Evolutionary conservation across 2,329 filamentous ascomycete genomes (phyloP).

Genomic region (Clarireedia hainanense): DNA sequence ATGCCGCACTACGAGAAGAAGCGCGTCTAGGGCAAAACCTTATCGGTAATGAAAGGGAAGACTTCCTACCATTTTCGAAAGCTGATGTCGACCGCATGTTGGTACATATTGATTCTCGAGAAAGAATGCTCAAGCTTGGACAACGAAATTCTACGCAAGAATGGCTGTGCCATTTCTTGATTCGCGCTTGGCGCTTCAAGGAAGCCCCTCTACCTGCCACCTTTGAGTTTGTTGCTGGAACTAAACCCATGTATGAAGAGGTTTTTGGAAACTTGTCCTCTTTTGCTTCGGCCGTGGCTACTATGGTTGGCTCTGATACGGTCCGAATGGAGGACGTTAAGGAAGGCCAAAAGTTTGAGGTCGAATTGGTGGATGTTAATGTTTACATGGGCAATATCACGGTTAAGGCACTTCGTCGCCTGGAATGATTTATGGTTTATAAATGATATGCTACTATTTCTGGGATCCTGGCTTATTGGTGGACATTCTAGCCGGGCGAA

Average conservation of each 20-base stretch:
- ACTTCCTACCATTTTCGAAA: slow-evolving; percentile 27
- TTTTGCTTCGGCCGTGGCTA: neutral
- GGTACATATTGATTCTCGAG: slow-evolving; percentile 22
- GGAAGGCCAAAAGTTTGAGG: slow-evolving; percentile 45
- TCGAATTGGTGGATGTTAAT: slow-evolving; percentile 45
- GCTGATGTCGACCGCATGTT: slow-evolving; percentile 22
- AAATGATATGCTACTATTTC: too few species aligned
- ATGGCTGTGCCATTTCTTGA: slow-evolving; percentile 52
- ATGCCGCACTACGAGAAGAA: slow-evolving; percentile 46
- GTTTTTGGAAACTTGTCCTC: neutral
- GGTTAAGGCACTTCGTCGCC: slow-evolving; percentile 36
- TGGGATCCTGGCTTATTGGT: too few species aligned
- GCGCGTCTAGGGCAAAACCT: slow-evolving; percentile 30
- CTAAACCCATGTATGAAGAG: neutral
- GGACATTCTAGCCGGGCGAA: too few species aligned
- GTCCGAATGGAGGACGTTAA: slow-evolving; percentile 31
- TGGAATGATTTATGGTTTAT: neutral
- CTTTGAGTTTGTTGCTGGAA: slow-evolving; percentile 30
- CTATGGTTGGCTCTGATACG: neutral
- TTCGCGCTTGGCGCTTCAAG: slow-evolving; percentile 49
- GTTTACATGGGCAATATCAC: slow-evolving; percentile 39
- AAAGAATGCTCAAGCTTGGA: slow-evolving; percentile 18
- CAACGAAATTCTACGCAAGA: slow-evolving; percentile 31
- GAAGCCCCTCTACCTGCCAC: slow-evolving; percentile 40
- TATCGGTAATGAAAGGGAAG: slow-evolving; percentile 25